Conservation (phyloP, 2,329 filamentous ascomycete genomes). For the Colletotrichum australisinense region DNA sequence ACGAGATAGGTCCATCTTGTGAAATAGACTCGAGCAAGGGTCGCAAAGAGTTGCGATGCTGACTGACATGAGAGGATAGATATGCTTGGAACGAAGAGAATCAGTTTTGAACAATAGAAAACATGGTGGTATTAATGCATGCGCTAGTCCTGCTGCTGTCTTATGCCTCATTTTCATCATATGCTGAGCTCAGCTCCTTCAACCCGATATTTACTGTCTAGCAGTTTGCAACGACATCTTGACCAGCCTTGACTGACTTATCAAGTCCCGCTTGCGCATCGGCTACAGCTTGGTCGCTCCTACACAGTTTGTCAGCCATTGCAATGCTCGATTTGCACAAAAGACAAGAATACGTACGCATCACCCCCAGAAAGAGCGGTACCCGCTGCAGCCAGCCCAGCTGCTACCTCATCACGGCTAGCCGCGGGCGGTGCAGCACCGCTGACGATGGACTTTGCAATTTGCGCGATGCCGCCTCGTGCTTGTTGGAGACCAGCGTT, state of each 20-base stretch:
- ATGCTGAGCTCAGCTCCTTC: background rate
- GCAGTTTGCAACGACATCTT: slow-evolving; percentile 1
- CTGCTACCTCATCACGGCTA: background rate
- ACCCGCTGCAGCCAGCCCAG: background rate
- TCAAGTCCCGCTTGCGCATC: slow-evolving; percentile 6
- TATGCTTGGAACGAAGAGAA: no score
- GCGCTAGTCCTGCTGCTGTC: background rate
- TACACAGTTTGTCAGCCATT: background rate
- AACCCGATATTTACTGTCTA: background rate
- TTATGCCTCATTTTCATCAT: background rate
- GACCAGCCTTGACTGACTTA: background rate
- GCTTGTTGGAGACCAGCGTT: background rate
- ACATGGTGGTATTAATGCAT: background rate
- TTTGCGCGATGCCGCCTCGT: background rate
- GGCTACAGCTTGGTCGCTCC: background rate
- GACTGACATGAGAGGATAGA: rapidly evolving
- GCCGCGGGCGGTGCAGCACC: background rate
- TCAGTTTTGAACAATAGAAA: rapidly evolving
- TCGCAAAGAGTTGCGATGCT: background rate
- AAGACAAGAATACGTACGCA: background rate
- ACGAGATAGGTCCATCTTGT: background rate
- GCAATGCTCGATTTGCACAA: background rate
- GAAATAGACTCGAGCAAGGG: background rate
- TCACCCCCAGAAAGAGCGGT: background rate
- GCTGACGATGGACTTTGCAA: background rate